A percentile compares a stretch with the other conserved stretches of the same genome.
Conservation (phyloP, 768 basidiomycete species). For the Hygrocybe coccinea region DNA sequence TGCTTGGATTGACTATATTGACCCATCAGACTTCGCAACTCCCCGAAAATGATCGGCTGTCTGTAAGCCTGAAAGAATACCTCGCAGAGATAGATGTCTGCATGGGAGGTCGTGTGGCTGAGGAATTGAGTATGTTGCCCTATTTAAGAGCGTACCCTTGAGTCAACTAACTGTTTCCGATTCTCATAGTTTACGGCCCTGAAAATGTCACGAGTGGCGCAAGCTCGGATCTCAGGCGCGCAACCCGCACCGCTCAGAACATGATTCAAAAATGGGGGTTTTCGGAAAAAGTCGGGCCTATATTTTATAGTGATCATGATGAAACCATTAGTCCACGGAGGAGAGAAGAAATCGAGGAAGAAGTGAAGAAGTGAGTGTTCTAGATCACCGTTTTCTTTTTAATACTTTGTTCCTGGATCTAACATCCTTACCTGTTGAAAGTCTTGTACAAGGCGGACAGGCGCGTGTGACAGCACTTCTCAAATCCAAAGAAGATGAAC, state of each 20-base stretch:
- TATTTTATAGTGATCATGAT: conserved; percentile 72
- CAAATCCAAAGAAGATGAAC: conserved; percentile 62
- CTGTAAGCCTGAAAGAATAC: conserved; percentile 69
- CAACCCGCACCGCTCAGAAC: conserved; percentile 62
- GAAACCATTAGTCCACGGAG: conserved; percentile 68
- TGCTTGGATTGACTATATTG: conserved; percentile 3
- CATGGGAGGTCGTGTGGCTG: conserved; percentile 93
- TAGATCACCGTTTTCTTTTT: conserved; percentile 8
- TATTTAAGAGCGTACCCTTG: background rate
- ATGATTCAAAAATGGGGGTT: conserved; percentile 64
- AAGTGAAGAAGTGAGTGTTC: conserved; percentile 68
- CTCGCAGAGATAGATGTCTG: conserved; percentile 83
- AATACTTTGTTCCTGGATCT: background rate
- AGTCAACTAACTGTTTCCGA: conserved; percentile 6
- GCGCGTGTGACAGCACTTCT: conserved; percentile 60
- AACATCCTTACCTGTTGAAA: conserved; percentile 19
- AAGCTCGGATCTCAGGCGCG: conserved; percentile 77
- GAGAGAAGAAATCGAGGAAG: conserved; percentile 81
- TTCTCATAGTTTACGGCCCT: conserved; percentile 66
- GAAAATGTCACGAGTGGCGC: conserved; percentile 91
- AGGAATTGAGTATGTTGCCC: conserved; percentile 66
- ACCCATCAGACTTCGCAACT: conserved; percentile 62
- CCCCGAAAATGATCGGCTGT: conserved; percentile 72
- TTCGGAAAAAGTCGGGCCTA: conserved; percentile 73
- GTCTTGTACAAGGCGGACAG: conserved; percentile 67